These are phyloP conservation scores for Rhinocladiella mackenziei DNA, from an alignment of 2,329 filamentous ascomycete genomes.

Conservation along the genomic window DNA sequence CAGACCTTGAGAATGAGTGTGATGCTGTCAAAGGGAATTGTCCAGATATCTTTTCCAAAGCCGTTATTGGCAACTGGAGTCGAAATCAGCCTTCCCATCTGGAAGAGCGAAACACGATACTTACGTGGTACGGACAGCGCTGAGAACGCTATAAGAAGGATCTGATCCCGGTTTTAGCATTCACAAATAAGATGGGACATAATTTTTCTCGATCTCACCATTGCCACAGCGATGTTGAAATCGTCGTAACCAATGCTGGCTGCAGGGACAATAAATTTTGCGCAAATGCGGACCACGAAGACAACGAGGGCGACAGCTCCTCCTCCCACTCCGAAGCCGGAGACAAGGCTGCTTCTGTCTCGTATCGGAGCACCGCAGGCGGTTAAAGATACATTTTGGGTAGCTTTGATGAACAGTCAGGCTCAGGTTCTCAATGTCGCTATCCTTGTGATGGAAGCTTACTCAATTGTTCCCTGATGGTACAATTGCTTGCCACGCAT, in stretches of 20 bases:
- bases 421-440: neutral
- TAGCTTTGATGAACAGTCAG: constrained; percentile 30
- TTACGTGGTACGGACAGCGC: constrained; percentile 31
- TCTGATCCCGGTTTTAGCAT: constrained; percentile 16
- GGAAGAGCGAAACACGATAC: constrained; percentile 6
- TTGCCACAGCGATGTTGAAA: constrained; percentile 36
- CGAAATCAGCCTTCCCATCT: neutral
- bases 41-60: constrained; percentile 47
- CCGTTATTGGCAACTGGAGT: constrained; percentile 32
- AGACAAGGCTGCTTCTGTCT: constrained; percentile 34
- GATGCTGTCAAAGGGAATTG: constrained; percentile 41
- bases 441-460: constrained; percentile 6
- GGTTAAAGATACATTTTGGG: constrained; percentile 42
- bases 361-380: constrained; percentile 40
- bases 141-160: constrained; percentile 29
- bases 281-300: constrained; percentile 37
- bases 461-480: constrained; percentile 39
- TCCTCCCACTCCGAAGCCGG: constrained; percentile 35
- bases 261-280: constrained; percentile 36
- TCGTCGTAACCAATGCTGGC: constrained; percentile 42
- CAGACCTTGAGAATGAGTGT: constrained; percentile 40
- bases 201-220: constrained; percentile 24
- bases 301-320: constrained; percentile 35
- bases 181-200: neutral
- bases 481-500: constrained; percentile 38